Evolutionary conservation across 2,329 filamentous ascomycete genomes (phyloP).

Genomic region (Apiospora kogelbergensis): DNA sequence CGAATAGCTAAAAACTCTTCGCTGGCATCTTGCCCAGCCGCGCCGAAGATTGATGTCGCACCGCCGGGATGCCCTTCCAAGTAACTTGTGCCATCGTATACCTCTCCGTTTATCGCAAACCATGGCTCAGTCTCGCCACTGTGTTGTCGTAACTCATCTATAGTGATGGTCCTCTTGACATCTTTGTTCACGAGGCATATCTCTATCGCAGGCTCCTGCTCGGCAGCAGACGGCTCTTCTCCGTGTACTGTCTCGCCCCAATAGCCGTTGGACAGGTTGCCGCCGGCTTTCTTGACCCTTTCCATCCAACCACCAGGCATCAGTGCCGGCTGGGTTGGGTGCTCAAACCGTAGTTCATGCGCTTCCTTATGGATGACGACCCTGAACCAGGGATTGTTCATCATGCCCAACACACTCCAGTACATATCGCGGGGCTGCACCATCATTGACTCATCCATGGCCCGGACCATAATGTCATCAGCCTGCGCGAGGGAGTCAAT

Average conservation of each 20-base stretch:
- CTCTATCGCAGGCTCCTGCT: conserved; percentile 54
- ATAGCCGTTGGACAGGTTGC: conserved; percentile 75
- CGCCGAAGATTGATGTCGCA: conserved; percentile 78
- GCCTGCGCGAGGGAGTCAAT: conserved; percentile 61
- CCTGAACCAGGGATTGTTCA: conserved; percentile 96
- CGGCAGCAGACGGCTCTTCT: conserved; percentile 40
- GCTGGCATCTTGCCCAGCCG: conserved; percentile 77
- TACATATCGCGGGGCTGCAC: conserved; percentile 91
- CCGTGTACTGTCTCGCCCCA: conserved; percentile 75
- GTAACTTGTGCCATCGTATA: conserved; percentile 83
- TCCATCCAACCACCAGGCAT: conserved; percentile 92
- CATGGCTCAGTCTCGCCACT: conserved; percentile 67
- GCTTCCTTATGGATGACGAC: conserved; percentile 72
- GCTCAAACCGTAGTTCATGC: conserved; percentile 72
- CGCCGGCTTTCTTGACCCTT: conserved; percentile 77
- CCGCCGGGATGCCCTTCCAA: conserved; percentile 83
- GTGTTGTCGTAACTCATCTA: conserved; percentile 72
- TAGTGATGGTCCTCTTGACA: conserved; percentile 61
- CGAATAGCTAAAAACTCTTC: conserved; percentile 93
- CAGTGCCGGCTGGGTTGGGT: conserved; percentile 79
- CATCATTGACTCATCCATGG: conserved; percentile 89
- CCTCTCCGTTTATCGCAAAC: conserved; percentile 87
- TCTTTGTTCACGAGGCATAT: conserved; percentile 76
- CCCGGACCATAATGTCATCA: conserved; percentile 75
- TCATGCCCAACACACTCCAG: conserved; percentile 94